Base-by-base conservation (phyloP, 2,329 filamentous ascomycete genomes). In the Apiospora arundinis region DNA sequence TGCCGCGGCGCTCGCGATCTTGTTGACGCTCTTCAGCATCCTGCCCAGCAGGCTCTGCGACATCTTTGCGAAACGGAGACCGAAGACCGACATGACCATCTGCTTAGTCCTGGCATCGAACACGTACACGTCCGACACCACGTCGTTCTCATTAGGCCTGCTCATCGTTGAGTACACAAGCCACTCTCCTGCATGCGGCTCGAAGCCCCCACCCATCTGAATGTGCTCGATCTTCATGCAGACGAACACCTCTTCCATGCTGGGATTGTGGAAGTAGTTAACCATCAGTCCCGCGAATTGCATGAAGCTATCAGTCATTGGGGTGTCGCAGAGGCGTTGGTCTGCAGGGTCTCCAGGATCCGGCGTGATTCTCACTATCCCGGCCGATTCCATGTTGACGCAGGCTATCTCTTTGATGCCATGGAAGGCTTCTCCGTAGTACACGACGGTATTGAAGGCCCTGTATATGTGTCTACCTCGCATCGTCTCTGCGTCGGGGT, bases 391-490 rank as follows among this genome's bases (percentile, higher is more conserved):
- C n/a, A 73, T 48, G 21, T 70, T 71, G n/a, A 74, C 46, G 40
- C 74, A 73, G 21, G 75, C 71, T n/a, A 79, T 72, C 49, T 73
- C 48, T 49, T 74, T 75, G 44, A 80, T 72, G 12, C 80, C 78
- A 14, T 71, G 74, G 70, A 76, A 81, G 1, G 72, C n/a, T 8
- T 74, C 69, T 1, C 71, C 75, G 71, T 79, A 81, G 70, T 78
- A 68, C 4, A 81, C 77, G 40, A 82, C 74, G 12, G 76, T 71
- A 5, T 69, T 72, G 49, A 83, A 80, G 0, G 77, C 76, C 6
- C 75, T 74, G 68, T 83, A 83, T 11, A 82, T 76, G 70, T 78
- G 78, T 4, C 75, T 75, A 5, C 80, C 80, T 70, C 78, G 77
- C 63, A 82, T 77, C 21, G 76, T 78, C 52, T 81, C 79, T 2